Base-by-base conservation (phyloP, 2,329 filamentous ascomycete genomes). In the Cercospora zeina region DNA sequence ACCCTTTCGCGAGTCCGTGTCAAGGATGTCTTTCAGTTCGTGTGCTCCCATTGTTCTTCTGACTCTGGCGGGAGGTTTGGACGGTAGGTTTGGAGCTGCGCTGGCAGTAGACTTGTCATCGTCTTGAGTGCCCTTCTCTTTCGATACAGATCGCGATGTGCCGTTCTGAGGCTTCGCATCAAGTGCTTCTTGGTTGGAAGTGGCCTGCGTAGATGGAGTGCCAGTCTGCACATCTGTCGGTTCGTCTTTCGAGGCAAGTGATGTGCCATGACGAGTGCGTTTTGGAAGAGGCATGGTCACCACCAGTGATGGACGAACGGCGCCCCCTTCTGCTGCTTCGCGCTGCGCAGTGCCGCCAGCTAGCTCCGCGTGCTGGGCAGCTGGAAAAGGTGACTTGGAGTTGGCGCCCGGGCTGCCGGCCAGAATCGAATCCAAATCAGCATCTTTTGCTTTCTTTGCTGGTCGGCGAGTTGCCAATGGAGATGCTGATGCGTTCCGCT, bases 21-120 rank as follows among this genome's bases (percentile, higher is more conserved):
- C 56, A 13, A 58, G 34, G 21, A 58, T 45, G 19, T 51, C 56
- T 37, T 51, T 50, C n/a, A 58, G 21, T 16, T 58, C 56, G 21
- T 49, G 30, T 19, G 31, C 34, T 1, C 56, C 56, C 56, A 58
- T 50, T 13, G 56, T 34, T 33, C 30, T 45, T 36, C 56, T 58
- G 33, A 16, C 21, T 2, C 19, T 31, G 11, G 42, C 42, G 1
- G 33, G 8, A 16, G 36, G 5, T 31, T 30, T 31, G 11, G 21
- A 13, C n/a, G 36, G 24, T 31, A 31, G n/a, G 9, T 4, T 45
- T 8, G 24, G 19, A 47, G 2, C 42, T n/a, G 27, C 42, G 42
- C 21, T 19, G 21, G 21, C 21, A 47, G 6, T n/a, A 14, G 21
- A 2, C 2, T 8, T 31, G 34, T 16, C 19, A 19, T 27, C 13